Conservation (phyloP, 177 flowering plant species). For the Telopea speciosissima region DNA sequence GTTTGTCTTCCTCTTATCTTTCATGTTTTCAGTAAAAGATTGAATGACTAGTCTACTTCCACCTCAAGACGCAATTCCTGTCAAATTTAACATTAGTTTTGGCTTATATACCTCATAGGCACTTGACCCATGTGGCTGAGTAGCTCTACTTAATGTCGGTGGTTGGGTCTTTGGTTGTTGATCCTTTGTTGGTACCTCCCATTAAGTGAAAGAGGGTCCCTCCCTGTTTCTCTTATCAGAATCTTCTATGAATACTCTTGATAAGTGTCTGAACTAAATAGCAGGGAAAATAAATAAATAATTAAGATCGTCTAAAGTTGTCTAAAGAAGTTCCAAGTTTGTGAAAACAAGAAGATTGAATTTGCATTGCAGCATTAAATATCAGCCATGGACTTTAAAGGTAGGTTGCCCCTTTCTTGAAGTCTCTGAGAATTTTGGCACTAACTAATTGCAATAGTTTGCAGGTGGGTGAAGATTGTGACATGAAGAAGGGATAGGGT, state of each 20-base stretch:
- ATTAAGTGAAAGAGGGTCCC: neutral
- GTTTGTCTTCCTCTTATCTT: neutral
- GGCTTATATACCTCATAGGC: neutral
- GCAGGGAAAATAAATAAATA: too few species aligned
- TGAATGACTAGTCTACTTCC: neutral
- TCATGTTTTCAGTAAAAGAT: neutral
- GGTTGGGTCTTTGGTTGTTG: neutral
- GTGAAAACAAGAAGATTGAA: too few species aligned
- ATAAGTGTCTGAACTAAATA: too few species aligned
- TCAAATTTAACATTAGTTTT: neutral
- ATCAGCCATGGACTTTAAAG: neutral
- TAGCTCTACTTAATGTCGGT: neutral
- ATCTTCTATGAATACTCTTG: neutral
- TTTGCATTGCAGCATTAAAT: neutral
- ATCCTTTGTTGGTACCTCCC: neutral
- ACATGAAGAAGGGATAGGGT: too few species aligned
- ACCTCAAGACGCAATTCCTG: neutral
- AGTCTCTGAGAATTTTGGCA: neutral
- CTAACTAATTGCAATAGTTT: too few species aligned
- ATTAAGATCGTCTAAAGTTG: too few species aligned
- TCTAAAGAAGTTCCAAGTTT: too few species aligned
- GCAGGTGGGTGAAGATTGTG: too few species aligned
- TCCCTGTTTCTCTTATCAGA: neutral
- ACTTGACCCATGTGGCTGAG: neutral
- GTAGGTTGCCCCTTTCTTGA: neutral